Percentiles rank a stretch among this genome's conserved stretches.
phyloP scores from a whole-genome alignment of 1,284 basidiomycete genomes.

The Pholiota adiposa region DNA sequence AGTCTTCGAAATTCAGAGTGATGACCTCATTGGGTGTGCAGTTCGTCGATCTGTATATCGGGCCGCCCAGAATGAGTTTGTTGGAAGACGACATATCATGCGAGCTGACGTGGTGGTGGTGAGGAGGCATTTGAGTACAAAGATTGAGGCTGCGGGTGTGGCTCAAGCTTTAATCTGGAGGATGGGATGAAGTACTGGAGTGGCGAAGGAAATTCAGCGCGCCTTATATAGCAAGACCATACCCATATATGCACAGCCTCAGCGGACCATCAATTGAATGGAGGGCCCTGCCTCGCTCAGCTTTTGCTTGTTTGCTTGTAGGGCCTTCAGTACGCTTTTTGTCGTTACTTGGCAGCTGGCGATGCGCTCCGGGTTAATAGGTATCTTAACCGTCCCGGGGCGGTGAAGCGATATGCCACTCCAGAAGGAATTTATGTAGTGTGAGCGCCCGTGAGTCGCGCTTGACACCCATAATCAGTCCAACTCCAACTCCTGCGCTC shows the following conservation, averaged over 20 bases:
- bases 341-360: background rate
- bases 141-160: too few species aligned
- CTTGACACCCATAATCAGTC: too few species aligned
- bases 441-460: too few species aligned
- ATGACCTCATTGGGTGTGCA: slow-evolving; percentile 44
- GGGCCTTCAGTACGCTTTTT: background rate
- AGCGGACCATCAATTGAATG: background rate
- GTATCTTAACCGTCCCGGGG: background rate
- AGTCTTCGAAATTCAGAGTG: slow-evolving; percentile 51
- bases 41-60: slow-evolving; percentile 23
- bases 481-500: too few species aligned
- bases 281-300: background rate
- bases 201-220: background rate
- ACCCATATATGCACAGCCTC: background rate
- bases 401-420: background rate
- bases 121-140: background rate
- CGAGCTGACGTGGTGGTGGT: background rate
- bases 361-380: background rate
- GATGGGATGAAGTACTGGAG: too few species aligned
- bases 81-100: background rate
- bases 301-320: background rate
- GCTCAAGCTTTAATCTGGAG: too few species aligned
- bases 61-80: background rate
- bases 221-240: background rate
- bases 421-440: background rate